Evolutionary conservation across 1,139 yeast genomes (phyloP).

Genomic region (Nakaseomyces uthaithaninus): DNA sequence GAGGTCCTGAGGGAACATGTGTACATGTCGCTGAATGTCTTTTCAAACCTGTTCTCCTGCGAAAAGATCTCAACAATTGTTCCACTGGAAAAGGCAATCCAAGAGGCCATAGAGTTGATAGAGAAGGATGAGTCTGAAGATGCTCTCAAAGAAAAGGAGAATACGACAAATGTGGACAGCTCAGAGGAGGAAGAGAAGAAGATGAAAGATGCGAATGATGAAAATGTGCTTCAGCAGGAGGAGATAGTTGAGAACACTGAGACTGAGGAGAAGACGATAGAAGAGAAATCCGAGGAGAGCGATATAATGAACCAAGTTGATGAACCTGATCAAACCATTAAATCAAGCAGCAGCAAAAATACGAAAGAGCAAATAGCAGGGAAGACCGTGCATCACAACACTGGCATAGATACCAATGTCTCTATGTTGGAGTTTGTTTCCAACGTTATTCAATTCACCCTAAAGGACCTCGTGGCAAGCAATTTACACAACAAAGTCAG

Average conservation of each 20-base stretch:
- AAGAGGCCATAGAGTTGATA: background rate
- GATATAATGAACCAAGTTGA: background rate
- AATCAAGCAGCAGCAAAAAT: background rate
- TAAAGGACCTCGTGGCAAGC: slow-evolving; percentile 12
- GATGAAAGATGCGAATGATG: slow-evolving; percentile 1
- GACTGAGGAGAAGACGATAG: background rate
- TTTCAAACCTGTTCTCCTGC: slow-evolving; percentile 17
- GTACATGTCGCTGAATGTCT: slow-evolving; percentile 25
- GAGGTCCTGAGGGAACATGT: slow-evolving; percentile 70
- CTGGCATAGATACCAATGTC: slow-evolving; percentile 18
- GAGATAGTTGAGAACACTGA: background rate
- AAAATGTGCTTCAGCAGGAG: background rate
- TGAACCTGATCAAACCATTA: background rate
- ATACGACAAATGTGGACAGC: background rate
- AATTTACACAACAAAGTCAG: slow-evolving; percentile 13
- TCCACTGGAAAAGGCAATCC: slow-evolving; percentile 12
- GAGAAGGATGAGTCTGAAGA: background rate
- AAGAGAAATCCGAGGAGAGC: slow-evolving; percentile 1
- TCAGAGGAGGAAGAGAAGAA: slow-evolving; percentile 5
- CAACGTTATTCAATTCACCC: slow-evolving; percentile 18
- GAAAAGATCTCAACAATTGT: slow-evolving; percentile 14
- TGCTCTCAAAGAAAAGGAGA: background rate
- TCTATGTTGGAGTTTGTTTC: slow-evolving; percentile 25
- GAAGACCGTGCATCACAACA: background rate
- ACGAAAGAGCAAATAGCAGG: background rate